A percentile compares a stretch with the other conserved stretches of the same genome.
Conservation (phyloP, 805 yeast species). For the Kuraishia capsulata region DNA sequence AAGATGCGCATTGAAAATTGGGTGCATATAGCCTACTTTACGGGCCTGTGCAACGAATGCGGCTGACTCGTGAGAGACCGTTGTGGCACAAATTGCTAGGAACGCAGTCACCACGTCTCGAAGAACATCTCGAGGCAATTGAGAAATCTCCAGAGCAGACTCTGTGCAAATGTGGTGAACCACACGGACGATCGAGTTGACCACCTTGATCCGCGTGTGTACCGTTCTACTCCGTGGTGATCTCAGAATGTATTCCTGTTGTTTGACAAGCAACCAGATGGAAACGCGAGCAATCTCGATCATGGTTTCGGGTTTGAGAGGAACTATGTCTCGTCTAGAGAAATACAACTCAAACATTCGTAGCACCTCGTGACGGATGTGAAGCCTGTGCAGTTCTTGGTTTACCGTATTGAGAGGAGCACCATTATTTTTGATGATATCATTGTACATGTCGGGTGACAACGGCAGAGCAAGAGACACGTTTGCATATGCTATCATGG, state of each 20-base stretch:
- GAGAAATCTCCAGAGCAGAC: conserved; percentile 11
- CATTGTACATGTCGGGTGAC: conserved; percentile 4
- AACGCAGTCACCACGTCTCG: conserved; percentile 21
- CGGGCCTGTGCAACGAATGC: background rate
- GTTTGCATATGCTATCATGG: background rate
- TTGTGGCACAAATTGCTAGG: conserved; percentile 11
- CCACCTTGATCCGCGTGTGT: conserved; percentile 26
- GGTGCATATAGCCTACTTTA: background rate
- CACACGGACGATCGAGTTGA: conserved; percentile 29
- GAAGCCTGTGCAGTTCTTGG: conserved; percentile 35
- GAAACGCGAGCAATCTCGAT: conserved; percentile 28
- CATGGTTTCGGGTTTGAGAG: conserved; percentile 13
- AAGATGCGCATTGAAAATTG: background rate
- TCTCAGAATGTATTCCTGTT: conserved; percentile 36
- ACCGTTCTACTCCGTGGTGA: conserved; percentile 34
- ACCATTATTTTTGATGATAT: background rate
- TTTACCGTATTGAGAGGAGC: conserved; percentile 8
- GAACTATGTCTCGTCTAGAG: conserved; percentile 15
- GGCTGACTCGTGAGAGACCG: background rate
- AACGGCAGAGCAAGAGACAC: background rate
- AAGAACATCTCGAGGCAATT: conserved; percentile 16
- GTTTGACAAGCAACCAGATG: conserved; percentile 33
- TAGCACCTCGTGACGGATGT: conserved; percentile 35
- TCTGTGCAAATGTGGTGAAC: conserved; percentile 24
- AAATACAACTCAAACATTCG: conserved; percentile 38